These are phyloP conservation scores for Linaria vulgaris DNA, from an alignment of 257 asterid genomes.

Conservation along the genomic window DNA sequence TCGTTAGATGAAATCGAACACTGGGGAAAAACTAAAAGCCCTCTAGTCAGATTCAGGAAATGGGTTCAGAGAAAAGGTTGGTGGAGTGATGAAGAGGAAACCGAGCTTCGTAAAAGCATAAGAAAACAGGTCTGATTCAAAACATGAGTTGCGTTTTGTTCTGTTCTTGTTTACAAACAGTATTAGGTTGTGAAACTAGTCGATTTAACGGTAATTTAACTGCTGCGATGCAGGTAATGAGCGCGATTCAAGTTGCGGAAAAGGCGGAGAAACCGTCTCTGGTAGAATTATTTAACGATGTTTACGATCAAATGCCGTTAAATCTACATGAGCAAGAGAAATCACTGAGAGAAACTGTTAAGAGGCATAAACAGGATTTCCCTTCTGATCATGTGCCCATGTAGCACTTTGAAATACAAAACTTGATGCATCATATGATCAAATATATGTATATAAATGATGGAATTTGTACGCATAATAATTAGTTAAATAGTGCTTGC, in stretches of 20 bases:
- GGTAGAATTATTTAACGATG: constrained; percentile 63
- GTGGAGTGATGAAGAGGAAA: constrained; percentile 80
- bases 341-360: constrained; percentile 55
- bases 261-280: constrained; percentile 56
- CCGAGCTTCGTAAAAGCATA: constrained; percentile 44
- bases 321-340: constrained; percentile 76
- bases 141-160: not conserved
- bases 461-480: not conserved
- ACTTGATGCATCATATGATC: not conserved
- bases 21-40: constrained; percentile 69
- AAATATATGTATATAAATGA: not conserved
- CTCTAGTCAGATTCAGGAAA: constrained; percentile 61
- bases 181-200: not conserved
- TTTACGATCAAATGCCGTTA: constrained; percentile 51
- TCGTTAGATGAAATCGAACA: constrained; percentile 63
- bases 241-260: constrained; percentile 80
- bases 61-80: constrained; percentile 72
- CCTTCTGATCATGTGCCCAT: constrained; percentile 71
- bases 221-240: constrained; percentile 43
- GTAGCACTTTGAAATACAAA: constrained; percentile 12
- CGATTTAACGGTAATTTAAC: not conserved
- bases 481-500: too few species aligned
- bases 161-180: not conserved
- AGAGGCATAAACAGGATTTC: constrained; percentile 61
- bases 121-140: constrained; percentile 56